These are phyloP conservation scores for Chlamydomonas asymmetrica DNA, from an alignment of 139 green algal species.

Conservation along the genomic window DNA sequence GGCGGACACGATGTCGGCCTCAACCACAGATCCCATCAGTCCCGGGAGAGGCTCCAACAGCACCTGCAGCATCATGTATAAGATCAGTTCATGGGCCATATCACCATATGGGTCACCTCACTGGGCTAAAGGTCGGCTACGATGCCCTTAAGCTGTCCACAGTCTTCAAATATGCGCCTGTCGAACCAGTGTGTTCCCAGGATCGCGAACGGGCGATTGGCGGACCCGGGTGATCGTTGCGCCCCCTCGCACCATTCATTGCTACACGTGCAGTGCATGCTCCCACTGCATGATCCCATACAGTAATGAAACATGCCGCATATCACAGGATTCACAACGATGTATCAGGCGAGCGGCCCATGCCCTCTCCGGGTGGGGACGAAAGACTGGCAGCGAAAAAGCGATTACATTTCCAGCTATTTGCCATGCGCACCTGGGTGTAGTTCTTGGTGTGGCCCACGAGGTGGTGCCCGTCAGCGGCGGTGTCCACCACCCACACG, in stretches of 20 bases:
- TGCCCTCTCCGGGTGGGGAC: background rate
- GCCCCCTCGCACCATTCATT: background rate
- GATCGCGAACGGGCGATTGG: background rate
- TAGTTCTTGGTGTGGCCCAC: slow-evolving; percentile 86
- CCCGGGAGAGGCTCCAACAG: slow-evolving; percentile 63
- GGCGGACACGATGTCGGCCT: slow-evolving; percentile 55
- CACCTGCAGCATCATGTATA: slow-evolving; percentile 47
- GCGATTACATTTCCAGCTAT: background rate
- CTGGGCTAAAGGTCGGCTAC: background rate
- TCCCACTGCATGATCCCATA: background rate
- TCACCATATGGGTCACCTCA: background rate
- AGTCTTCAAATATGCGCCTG: too few species aligned
- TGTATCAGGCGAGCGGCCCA: background rate
- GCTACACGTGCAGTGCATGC: background rate
- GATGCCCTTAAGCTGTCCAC: background rate
- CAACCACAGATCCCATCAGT: slow-evolving; percentile 74
- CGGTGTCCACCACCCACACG: slow-evolving; percentile 84
- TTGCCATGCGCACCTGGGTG: slow-evolving; percentile 63
- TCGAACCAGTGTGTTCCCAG: background rate
- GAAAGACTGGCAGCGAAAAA: background rate
- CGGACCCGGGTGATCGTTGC: background rate
- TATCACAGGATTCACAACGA: background rate
- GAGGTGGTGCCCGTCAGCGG: slow-evolving; percentile 71
- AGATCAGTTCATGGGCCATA: too few species aligned
- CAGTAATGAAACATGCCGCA: background rate